Percentiles rank a stretch among this genome's conserved stretches.
Evolutionary conservation across 1,139 yeast genomes (phyloP).

Genomic region (Kodamaea arcana): DNA sequence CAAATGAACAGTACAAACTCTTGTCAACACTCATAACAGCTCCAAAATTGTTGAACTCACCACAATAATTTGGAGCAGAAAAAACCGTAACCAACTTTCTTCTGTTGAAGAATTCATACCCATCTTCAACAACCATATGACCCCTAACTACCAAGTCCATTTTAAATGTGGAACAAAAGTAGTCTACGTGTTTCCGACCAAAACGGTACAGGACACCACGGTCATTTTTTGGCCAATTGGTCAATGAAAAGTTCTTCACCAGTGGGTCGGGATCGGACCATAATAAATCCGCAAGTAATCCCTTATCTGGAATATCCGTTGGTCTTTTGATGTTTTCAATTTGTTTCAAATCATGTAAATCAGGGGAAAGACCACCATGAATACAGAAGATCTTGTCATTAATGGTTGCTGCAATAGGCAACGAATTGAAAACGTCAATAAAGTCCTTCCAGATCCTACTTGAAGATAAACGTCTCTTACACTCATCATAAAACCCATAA

Average conservation of each 20-base stretch:
- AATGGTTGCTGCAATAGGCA: slow-evolving; percentile 84
- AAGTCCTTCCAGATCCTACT: slow-evolving; percentile 69
- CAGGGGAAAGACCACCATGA: slow-evolving; percentile 87
- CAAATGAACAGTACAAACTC: slow-evolving; percentile 76
- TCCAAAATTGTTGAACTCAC: slow-evolving; percentile 88
- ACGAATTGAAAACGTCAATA: slow-evolving; percentile 78
- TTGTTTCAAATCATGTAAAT: slow-evolving; percentile 59
- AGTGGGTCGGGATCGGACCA: slow-evolving; percentile 86
- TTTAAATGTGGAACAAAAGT: slow-evolving; percentile 64
- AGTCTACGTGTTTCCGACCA: slow-evolving; percentile 68
- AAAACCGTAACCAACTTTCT: slow-evolving; percentile 78
- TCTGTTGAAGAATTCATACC: slow-evolving; percentile 80
- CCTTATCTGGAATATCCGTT: slow-evolving; percentile 83
- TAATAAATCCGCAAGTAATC: slow-evolving; percentile 72
- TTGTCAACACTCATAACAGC: slow-evolving; percentile 85
- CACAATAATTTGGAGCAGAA: slow-evolving; percentile 88
- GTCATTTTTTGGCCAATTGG: slow-evolving; percentile 78
- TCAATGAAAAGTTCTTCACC: slow-evolving; percentile 36
- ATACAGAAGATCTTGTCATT: slow-evolving; percentile 84
- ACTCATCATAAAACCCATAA: slow-evolving; percentile 85
- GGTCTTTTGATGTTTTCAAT: slow-evolving; percentile 73
- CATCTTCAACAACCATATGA: slow-evolving; percentile 93
- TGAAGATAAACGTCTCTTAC: slow-evolving; percentile 67
- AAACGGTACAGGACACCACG: slow-evolving; percentile 84
- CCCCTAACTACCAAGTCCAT: slow-evolving; percentile 82